These are phyloP conservation scores for Trifolium dubium DNA, from an alignment of 306 rosid species.

Conservation along the genomic window DNA sequence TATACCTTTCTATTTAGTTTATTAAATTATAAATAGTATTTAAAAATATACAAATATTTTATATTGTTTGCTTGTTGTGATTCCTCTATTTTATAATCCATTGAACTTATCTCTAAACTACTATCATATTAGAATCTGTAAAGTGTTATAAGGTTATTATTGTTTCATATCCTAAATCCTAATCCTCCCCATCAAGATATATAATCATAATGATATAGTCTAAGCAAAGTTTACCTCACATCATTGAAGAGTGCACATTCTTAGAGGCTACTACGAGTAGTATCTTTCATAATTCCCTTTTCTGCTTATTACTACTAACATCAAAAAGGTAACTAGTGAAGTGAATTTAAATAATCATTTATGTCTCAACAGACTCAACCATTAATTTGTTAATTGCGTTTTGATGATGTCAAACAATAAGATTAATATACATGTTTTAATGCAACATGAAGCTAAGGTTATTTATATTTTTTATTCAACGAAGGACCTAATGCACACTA, in stretches of 20 bases:
- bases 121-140: conserved; percentile 38
- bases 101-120: conserved; percentile 40
- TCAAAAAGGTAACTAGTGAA: conserved; percentile 20
- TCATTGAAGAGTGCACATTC: conserved; percentile 41
- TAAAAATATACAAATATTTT: not conserved
- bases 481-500: conserved; percentile 15
- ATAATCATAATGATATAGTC: conserved; percentile 24
- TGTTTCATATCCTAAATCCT: conserved; percentile 42
- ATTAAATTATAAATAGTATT: not conserved
- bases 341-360: conserved; percentile 26
- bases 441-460: conserved; percentile 13
- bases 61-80: conserved; percentile 15
- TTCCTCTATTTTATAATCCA: conserved; percentile 43
- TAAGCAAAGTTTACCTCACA: conserved; percentile 32
- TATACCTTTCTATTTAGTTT: conserved; percentile 33
- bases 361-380: conserved; percentile 12
- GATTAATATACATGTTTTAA: not conserved
- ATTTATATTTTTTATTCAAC: conserved; percentile 22
- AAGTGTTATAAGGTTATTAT: conserved; percentile 24
- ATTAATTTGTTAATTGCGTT: conserved; percentile 21
- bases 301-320: conserved; percentile 18
- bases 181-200: conserved; percentile 31
- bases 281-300: conserved; percentile 32
- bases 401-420: conserved; percentile 10
- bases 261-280: too few relatives aligned